These are phyloP conservation scores for Kluyveromyces marxianus DNA, from an alignment of 1,139 yeast species.

Conservation along the genomic window DNA sequence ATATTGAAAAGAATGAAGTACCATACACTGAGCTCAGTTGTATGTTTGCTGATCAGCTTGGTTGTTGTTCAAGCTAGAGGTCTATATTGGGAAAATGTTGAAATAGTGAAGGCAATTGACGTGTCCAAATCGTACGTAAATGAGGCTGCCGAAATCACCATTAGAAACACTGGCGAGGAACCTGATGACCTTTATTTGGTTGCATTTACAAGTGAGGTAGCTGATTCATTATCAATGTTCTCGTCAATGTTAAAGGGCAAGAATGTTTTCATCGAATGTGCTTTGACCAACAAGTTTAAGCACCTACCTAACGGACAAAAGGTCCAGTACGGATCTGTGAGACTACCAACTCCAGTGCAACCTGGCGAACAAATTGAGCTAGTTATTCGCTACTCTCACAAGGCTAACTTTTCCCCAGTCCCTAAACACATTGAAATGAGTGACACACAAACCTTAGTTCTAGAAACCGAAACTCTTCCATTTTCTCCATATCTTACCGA, in stretches of 20 bases:
- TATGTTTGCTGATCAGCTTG: background rate
- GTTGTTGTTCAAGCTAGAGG: background rate
- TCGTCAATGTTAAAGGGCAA: constrained; percentile 36
- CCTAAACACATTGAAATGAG: constrained; percentile 57
- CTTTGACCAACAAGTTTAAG: constrained; percentile 30
- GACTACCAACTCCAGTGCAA: constrained; percentile 58
- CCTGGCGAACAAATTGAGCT: constrained; percentile 51
- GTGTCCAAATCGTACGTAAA: constrained; percentile 58
- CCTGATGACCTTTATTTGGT: constrained; percentile 54
- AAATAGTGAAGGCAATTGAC: constrained; percentile 44
- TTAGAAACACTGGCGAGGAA: constrained; percentile 49
- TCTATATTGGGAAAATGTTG: constrained; percentile 31
- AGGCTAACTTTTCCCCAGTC: constrained; percentile 45
- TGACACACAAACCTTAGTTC: constrained; percentile 55
- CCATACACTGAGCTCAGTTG: background rate
- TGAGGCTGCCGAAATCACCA: constrained; percentile 50
- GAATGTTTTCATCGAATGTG: constrained; percentile 29
- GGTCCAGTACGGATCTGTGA: constrained; percentile 40
- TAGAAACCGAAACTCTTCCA: constrained; percentile 50
- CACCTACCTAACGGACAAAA: constrained; percentile 22
- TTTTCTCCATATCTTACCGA: constrained; percentile 57
- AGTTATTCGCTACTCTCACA: constrained; percentile 46
- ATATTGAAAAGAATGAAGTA: background rate
- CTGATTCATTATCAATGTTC: constrained; percentile 42
- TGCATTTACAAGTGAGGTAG: constrained; percentile 40